Percentiles rank a stretch among this genome's conserved stretches.
Evolutionary conservation across 805 yeast species (phyloP).

Genomic region (Barnettozyma populi): DNA sequence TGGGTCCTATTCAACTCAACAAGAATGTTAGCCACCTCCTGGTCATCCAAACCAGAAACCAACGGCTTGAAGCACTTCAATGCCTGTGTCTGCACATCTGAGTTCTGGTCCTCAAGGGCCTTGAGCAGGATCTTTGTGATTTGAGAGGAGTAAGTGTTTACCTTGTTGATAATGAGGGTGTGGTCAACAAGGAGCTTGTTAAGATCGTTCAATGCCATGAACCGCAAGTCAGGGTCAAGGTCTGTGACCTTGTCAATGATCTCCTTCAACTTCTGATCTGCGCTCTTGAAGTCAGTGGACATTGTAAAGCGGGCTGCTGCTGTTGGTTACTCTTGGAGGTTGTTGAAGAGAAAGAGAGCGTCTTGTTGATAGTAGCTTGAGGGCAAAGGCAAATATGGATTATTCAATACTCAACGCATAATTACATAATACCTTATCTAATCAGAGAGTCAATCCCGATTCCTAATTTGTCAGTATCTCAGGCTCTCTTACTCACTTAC

Average conservation of each 20-base stretch:
- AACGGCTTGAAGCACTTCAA: conserved; percentile 49
- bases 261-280: conserved; percentile 22
- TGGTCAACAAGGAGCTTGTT: conserved; percentile 37
- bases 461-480: too few relatives aligned
- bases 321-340: not conserved
- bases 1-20: conserved; percentile 16
- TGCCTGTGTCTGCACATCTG: conserved; percentile 74
- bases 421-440: not conserved
- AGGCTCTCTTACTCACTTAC: too few relatives aligned
- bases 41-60: conserved; percentile 21
- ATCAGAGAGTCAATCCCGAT: not conserved
- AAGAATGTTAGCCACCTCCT: conserved; percentile 19
- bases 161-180: conserved; percentile 24
- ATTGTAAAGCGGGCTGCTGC: conserved; percentile 3
- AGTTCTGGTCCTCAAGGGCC: conserved; percentile 51
- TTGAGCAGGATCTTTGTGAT: conserved; percentile 37
- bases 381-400: too few relatives aligned
- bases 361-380: too few relatives aligned
- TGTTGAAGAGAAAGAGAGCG: not conserved
- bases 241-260: conserved; percentile 44
- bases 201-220: conserved; percentile 79
- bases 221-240: conserved; percentile 76
- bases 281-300: conserved; percentile 27
- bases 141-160: conserved; percentile 26
- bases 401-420: not conserved